Base-by-base conservation (phyloP, 805 yeast genomes). In the Candida sonorensis region DNA sequence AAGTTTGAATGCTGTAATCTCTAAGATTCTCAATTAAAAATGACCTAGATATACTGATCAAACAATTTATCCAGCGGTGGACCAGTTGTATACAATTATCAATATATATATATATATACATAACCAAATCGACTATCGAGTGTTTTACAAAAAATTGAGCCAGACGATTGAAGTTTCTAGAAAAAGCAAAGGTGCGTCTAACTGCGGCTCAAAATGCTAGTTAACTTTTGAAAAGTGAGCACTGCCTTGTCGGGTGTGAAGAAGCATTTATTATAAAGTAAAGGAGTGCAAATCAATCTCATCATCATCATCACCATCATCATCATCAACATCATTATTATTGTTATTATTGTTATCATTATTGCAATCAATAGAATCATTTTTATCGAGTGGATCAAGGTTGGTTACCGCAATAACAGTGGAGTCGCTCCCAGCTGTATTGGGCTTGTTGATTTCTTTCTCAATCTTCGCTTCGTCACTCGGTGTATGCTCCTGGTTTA, bases 231-330 rank as follows among this genome's bases (percentile, higher is more conserved):
- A 19, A 8, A 19, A 7, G 10, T 7, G 21, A 19, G 21, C 7
- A 26, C 7, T 12, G 7, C 7, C 12, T 23, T 26, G 7, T 8
- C 21, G 10, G 7, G 7, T 19, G 21, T 7, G 21, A 8, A 8
- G 21, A n/a, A n/a, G n/a, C n/a, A n/a, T n/a, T n/a, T 6, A 22
- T 29, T 14, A 29, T 13, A 16, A 3, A 7, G 17, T 20, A 22
- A 29, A 29, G 9, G 31, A 29, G 5, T 29, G 17, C 11, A 29
- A 23, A 29, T 29, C 31, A n/a, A 29, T 29, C 10, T 29, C 31
- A 5, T 26, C 28, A 14, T 26, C 28, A 14, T 29, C 20, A 10
- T 18, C 5, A 23, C 17, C 32, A 7, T 11, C 19, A 15, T 9
- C 22, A n/a, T 27, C 23, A n/a, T 27, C 22, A 17, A 12, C 24